Conservation (phyloP, 805 yeast species). For the Saccharomyces eubayanus region DNA sequence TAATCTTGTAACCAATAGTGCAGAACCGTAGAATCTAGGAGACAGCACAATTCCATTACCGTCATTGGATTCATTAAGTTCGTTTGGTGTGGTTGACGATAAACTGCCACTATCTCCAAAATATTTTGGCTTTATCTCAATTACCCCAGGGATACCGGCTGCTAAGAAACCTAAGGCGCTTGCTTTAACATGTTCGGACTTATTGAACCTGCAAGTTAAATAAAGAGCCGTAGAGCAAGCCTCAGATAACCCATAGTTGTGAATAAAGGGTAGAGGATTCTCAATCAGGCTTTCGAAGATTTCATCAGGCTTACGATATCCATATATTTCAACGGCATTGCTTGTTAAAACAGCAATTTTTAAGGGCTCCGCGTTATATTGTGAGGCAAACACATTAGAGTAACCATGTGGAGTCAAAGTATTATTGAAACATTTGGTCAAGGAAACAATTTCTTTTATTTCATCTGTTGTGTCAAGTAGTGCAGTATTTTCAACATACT, state of each 20-base stretch:
- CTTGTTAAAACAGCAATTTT: conserved; percentile 74
- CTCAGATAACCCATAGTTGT: conserved; percentile 76
- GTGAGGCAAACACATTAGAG: conserved; percentile 76
- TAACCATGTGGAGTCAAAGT: conserved; percentile 67
- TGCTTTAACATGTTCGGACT: conserved; percentile 39
- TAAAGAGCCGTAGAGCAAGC: conserved; percentile 79
- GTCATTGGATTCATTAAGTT: conserved; percentile 26
- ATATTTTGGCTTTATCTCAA: conserved; percentile 34
- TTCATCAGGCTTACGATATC: conserved; percentile 67
- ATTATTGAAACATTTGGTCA: conserved; percentile 64
- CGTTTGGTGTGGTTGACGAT: conserved; percentile 8
- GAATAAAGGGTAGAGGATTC: conserved; percentile 56
- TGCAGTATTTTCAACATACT: conserved; percentile 69
- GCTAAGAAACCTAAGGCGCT: conserved; percentile 35
- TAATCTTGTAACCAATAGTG: conserved; percentile 64
- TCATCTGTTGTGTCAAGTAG: conserved; percentile 48
- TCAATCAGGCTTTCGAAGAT: conserved; percentile 60
- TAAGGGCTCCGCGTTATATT: conserved; percentile 55
- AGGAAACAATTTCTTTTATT: conserved; percentile 62
- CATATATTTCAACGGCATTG: conserved; percentile 63
- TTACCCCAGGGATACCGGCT: conserved; percentile 31
- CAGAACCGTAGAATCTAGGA: conserved; percentile 80
- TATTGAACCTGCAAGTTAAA: conserved; percentile 62
- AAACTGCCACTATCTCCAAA: conserved; percentile 7
- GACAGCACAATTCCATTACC: conserved; percentile 73